Conservation (phyloP, 768 basidiomycete genomes). For the Mycena venus region DNA sequence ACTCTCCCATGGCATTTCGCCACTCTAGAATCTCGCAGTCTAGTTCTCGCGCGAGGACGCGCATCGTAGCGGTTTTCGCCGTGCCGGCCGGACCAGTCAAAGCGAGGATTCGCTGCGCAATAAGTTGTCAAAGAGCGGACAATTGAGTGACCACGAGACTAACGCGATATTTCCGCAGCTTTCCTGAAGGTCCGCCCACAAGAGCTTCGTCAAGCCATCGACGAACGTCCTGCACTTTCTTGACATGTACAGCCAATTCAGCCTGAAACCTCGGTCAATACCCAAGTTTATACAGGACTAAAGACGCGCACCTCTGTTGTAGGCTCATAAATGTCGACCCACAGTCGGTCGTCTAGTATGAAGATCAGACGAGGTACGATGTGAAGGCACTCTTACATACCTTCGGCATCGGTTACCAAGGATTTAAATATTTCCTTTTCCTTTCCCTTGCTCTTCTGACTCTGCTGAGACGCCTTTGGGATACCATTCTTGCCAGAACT, state of each 20-base stretch:
- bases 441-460: slow-evolving; percentile 35
- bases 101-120: slow-evolving; percentile 79
- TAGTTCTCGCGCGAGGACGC: slow-evolving; percentile 80
- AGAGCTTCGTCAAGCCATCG: slow-evolving; percentile 83
- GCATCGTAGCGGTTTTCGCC: slow-evolving; percentile 90
- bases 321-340: slow-evolving; percentile 78
- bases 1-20: slow-evolving; percentile 76
- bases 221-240: slow-evolving; percentile 84
- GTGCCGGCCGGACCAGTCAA: slow-evolving; percentile 92
- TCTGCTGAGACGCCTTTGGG: slow-evolving; percentile 16
- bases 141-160: slow-evolving; percentile 38
- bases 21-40: slow-evolving; percentile 89
- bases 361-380: not conserved
- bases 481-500: not conserved
- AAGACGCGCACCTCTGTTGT: slow-evolving; percentile 60
- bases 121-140: not conserved
- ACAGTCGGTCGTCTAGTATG: slow-evolving; percentile 57
- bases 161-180: slow-evolving; percentile 81
- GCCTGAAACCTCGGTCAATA: slow-evolving; percentile 53
- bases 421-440: not conserved
- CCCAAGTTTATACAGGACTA: not conserved
- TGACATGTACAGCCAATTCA: slow-evolving; percentile 83
- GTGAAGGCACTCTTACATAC: not conserved
- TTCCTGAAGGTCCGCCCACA: slow-evolving; percentile 73
- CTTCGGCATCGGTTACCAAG: not conserved